Evolutionary conservation across 768 basidiomycete species (phyloP).

Genomic region (Naganishia vaughanmartiniae): DNA sequence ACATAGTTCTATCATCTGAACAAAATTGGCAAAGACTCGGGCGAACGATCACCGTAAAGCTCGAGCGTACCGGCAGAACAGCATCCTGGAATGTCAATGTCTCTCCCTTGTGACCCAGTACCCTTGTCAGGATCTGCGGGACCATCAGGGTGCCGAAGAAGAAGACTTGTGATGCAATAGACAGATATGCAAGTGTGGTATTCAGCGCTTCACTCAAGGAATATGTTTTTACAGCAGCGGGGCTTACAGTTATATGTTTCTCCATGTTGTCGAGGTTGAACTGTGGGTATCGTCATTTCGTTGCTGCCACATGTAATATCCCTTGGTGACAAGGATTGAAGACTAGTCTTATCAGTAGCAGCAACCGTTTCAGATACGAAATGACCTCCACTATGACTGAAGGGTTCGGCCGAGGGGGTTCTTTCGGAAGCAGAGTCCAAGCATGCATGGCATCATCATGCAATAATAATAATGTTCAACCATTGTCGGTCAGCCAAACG

Average conservation of each 20-base stretch:
- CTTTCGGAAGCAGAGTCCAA: background rate
- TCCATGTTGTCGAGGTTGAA: background rate
- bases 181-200: background rate
- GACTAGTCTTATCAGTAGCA: background rate
- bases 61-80: slow-evolving; percentile 62
- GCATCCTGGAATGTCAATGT: slow-evolving; percentile 71
- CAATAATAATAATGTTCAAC: background rate
- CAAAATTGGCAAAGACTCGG: slow-evolving; percentile 17
- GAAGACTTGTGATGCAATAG: slow-evolving; percentile 55
- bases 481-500: background rate
- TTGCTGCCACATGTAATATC: background rate
- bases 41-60: background rate
- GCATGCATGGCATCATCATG: background rate
- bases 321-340: background rate
- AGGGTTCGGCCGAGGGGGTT: background rate
- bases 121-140: slow-evolving; percentile 72
- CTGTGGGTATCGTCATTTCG: background rate
- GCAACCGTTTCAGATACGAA: slow-evolving; percentile 1
- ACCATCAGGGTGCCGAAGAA: slow-evolving; percentile 91
- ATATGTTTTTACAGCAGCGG: background rate
- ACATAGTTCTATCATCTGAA: slow-evolving; percentile 67
- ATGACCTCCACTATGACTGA: background rate
- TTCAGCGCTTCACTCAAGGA: background rate
- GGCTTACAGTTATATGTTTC: slow-evolving; percentile 12
- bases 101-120: slow-evolving; percentile 67